Evolutionary conservation across 1,284 basidiomycete species (phyloP).

Genomic region (Heliocybe sulcata): DNA sequence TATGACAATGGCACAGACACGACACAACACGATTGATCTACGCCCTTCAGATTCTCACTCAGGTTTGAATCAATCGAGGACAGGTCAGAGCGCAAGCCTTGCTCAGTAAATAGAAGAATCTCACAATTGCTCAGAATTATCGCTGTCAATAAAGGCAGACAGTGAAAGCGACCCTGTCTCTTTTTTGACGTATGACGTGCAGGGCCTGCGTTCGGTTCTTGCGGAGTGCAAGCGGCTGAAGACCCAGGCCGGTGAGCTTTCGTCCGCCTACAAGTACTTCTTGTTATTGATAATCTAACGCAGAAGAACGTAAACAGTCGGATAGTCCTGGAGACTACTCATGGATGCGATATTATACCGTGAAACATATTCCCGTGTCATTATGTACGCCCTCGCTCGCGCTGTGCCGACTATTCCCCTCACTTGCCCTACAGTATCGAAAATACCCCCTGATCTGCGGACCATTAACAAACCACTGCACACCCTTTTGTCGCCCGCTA

Average conservation of each 20-base stretch:
- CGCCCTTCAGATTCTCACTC: constrained; percentile 10
- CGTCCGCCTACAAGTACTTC: neutral
- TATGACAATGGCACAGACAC: constrained; percentile 45
- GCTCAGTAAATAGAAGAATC: neutral
- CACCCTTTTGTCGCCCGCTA: constrained; percentile 45
- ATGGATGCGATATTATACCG: constrained; percentile 13
- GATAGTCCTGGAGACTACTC: constrained; percentile 6
- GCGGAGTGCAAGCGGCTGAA: constrained; percentile 44
- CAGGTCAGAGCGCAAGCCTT: constrained; percentile 11
- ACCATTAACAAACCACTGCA: constrained; percentile 34
- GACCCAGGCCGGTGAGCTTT: constrained; percentile 26
- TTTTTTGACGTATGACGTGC: constrained; percentile 39
- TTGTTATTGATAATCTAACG: neutral
- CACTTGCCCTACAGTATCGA: constrained; percentile 18
- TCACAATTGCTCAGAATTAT: constrained; percentile 23
- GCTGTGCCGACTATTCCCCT: neutral
- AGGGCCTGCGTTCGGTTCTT: constrained; percentile 34
- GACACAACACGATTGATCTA: constrained; percentile 16
- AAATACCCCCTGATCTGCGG: constrained; percentile 47
- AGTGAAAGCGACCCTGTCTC: constrained; percentile 22
- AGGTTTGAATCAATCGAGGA: constrained; percentile 13
- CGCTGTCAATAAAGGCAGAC: constrained; percentile 30
- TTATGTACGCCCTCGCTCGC: constrained; percentile 6
- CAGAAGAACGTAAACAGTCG: neutral
- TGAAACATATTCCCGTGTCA: constrained; percentile 1